phyloP scores from a whole-genome alignment of 805 yeast species.

The Starmerella potacharoeniae region DNA sequence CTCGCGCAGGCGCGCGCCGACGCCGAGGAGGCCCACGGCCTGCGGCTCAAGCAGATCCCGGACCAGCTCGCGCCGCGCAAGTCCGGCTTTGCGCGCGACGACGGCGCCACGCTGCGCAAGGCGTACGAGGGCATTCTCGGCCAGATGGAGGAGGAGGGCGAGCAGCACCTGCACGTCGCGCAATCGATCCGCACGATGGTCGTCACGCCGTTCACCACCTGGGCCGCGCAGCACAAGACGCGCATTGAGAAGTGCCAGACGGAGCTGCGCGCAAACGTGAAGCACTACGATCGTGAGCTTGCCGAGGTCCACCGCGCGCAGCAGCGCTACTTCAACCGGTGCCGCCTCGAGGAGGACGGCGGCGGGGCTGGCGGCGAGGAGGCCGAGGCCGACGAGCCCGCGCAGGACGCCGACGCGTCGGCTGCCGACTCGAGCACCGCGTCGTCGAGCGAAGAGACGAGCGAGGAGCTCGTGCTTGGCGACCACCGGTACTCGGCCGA shows the following conservation, averaged over 20 bases:
- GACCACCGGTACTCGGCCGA: constrained; percentile 30
- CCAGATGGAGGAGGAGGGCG: constrained; percentile 49
- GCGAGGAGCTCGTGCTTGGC: constrained; percentile 26
- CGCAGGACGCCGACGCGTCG: neutral
- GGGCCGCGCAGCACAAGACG: constrained; percentile 64
- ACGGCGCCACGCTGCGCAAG: constrained; percentile 54
- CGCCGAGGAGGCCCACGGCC: constrained; percentile 56
- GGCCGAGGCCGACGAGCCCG: neutral
- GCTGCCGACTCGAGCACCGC: neutral
- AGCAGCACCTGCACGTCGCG: constrained; percentile 49
- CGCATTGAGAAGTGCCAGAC: constrained; percentile 53
- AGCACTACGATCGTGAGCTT: constrained; percentile 39
- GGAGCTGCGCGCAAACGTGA: constrained; percentile 40
- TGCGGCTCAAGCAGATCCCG: constrained; percentile 37
- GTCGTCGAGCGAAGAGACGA: constrained; percentile 6
- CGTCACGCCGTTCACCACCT: constrained; percentile 55
- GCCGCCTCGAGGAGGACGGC: constrained; percentile 56
- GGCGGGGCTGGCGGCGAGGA: neutral
- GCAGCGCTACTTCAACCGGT: constrained; percentile 63
- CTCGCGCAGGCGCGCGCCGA: constrained; percentile 62
- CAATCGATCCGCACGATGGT: constrained; percentile 49
- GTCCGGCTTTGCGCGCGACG: constrained; percentile 41
- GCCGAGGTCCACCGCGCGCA: constrained; percentile 45
- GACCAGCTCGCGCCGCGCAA: constrained; percentile 31
- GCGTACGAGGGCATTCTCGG: constrained; percentile 47